Evolutionary conservation across 106 monocot species (phyloP).

Genomic region (Triglochin maritima): DNA sequence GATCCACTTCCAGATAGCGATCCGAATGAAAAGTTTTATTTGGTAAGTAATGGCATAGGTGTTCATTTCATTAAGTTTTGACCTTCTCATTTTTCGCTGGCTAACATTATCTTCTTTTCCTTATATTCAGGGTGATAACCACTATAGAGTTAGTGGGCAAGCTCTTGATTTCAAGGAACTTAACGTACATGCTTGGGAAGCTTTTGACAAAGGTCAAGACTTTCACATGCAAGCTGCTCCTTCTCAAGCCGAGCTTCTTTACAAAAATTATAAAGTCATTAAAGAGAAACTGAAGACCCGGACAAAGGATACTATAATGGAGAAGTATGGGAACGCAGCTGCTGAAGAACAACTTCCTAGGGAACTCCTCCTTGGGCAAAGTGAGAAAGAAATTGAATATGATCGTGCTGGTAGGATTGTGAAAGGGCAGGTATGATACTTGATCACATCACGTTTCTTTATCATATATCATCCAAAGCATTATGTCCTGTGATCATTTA

Average conservation of each 20-base stretch:
- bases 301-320: conserved; percentile 76
- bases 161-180: conserved; percentile 89
- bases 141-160: conserved; percentile 85
- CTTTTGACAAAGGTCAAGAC: conserved; percentile 97
- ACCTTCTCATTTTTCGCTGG: background rate
- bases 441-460: background rate
- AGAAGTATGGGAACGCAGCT: conserved; percentile 97
- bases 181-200: conserved; percentile 90
- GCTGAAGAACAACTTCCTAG: conserved; percentile 60
- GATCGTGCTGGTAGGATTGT: conserved; percentile 93
- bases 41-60: conserved; percentile 21
- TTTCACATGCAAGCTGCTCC: conserved; percentile 99
- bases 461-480: background rate
- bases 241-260: conserved; percentile 87
- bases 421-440: conserved; percentile 63
- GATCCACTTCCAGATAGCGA: conserved; percentile 90
- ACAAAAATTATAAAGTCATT: conserved; percentile 69
- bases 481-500: too few species aligned
- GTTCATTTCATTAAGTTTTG: background rate
- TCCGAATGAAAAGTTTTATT: conserved; percentile 97
- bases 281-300: conserved; percentile 74
- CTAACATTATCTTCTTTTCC: background rate
- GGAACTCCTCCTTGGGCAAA: conserved; percentile 92
- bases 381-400: conserved; percentile 88
- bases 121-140: conserved; percentile 75